A percentile compares a stretch with the other conserved stretches of the same genome.
Evolutionary conservation across 306 rosid species (phyloP).

Genomic region (Astragalus glycyphyllos): DNA sequence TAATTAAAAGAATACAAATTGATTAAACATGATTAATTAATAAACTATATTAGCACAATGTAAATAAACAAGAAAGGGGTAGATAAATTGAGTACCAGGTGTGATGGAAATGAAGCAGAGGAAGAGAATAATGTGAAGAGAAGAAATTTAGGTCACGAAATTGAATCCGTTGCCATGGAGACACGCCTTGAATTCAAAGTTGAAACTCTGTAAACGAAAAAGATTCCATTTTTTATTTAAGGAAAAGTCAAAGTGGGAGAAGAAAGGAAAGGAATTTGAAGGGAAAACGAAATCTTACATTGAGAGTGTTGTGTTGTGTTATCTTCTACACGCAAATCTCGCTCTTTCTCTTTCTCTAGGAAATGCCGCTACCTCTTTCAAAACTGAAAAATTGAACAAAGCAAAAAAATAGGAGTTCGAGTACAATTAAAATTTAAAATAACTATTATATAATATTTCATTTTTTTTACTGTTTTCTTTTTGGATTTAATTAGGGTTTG

Average conservation of each 20-base stretch:
- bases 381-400: conserved; percentile 34
- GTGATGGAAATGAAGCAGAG: conserved; percentile 37
- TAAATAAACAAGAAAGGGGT: background rate
- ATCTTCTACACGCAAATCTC: conserved; percentile 38
- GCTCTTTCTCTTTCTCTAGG: conserved; percentile 34
- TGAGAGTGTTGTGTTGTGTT: conserved; percentile 26
- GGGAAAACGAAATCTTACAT: conserved; percentile 32
- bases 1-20: background rate
- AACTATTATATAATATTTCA: too few species aligned
- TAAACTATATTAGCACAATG: background rate
- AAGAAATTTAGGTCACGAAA: conserved; percentile 41
- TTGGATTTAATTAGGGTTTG: too few species aligned
- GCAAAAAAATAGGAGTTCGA: background rate
- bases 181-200: conserved; percentile 39
- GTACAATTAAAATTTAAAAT: background rate
- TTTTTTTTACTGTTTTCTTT: too few species aligned
- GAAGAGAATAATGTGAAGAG: conserved; percentile 36
- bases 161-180: conserved; percentile 42
- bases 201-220: conserved; percentile 8
- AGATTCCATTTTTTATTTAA: conserved; percentile 8
- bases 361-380: conserved; percentile 77
- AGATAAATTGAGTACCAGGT: conserved; percentile 50
- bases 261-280: background rate
- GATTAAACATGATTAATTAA: background rate
- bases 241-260: background rate